These are phyloP conservation scores for Crithidia bombi DNA, from an alignment of 208 protist genomes.

Conservation along the genomic window DNA sequence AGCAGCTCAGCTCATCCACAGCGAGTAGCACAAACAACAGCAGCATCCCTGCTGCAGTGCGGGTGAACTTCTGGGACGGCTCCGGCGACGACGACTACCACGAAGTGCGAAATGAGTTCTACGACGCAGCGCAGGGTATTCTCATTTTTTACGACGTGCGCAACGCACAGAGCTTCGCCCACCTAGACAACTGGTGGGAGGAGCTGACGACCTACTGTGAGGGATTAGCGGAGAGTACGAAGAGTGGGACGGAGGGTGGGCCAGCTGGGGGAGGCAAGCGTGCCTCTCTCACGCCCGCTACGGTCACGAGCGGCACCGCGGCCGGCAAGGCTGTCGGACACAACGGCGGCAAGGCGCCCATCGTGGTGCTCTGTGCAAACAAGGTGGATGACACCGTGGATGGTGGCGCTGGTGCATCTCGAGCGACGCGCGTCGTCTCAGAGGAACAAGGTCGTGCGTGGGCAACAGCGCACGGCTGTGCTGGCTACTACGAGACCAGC, in stretches of 20 bases:
- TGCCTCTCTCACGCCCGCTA: constrained; percentile 3
- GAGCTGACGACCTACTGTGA: constrained; percentile 63
- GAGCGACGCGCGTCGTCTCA: constrained; percentile 48
- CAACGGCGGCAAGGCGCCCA: constrained; percentile 28
- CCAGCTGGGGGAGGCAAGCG: constrained; percentile 19
- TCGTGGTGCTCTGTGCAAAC: constrained; percentile 70
- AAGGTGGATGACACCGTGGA: constrained; percentile 60
- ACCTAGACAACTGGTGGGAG: constrained; percentile 71
- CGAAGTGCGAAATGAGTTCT: constrained; percentile 97
- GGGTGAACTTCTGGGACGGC: constrained; percentile 97
- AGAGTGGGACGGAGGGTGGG: neutral
- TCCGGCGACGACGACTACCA: constrained; percentile 89
- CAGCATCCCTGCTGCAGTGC: constrained; percentile 49
- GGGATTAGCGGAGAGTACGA: constrained; percentile 1
- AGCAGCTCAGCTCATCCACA: no score
- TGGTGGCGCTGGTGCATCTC: constrained; percentile 4
- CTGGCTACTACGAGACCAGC: constrained; percentile 81
- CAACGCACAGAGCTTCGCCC: constrained; percentile 55
- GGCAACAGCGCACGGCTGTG: constrained; percentile 56
- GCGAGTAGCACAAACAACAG: constrained; percentile 8
- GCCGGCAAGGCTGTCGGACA: constrained; percentile 52
- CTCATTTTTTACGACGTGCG: constrained; percentile 83
- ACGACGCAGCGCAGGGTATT: constrained; percentile 93
- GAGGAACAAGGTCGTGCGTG: constrained; percentile 62
- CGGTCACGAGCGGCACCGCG: constrained; percentile 44